A percentile compares a stretch with the other conserved stretches of the same genome.
These are phyloP conservation scores for Zoysia pacifica DNA, from an alignment of 176 grass and related monocot species.

Conservation along the genomic window DNA sequence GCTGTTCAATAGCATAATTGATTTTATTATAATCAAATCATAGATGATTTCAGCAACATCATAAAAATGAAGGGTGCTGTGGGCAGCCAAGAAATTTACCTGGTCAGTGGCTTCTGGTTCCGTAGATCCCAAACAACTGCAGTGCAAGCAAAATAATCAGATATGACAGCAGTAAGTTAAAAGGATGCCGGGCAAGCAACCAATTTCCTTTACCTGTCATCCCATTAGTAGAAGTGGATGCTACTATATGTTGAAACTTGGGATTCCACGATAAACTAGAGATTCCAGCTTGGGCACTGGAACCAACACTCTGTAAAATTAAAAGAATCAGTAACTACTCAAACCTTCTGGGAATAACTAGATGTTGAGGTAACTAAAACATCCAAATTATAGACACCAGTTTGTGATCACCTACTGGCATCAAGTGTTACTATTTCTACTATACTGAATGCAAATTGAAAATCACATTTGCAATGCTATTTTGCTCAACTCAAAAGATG, in stretches of 20 bases:
- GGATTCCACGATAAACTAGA: slow-evolving; percentile 95
- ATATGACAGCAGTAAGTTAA: neutral
- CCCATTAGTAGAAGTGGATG: slow-evolving; percentile 88
- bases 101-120: slow-evolving; percentile 80
- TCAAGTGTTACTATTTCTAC: slow-evolving; percentile 9
- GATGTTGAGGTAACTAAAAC: neutral
- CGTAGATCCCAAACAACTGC: slow-evolving; percentile 99
- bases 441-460: neutral
- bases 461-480: slow-evolving; percentile 13
- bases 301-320: slow-evolving; percentile 75
- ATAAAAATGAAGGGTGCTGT: slow-evolving; percentile 24
- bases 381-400: neutral
- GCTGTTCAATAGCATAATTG: slow-evolving; percentile 48
- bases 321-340: slow-evolving; percentile 20
- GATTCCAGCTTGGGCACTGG: slow-evolving; percentile 82
- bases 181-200: slow-evolving; percentile 10
- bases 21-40: slow-evolving; percentile 31
- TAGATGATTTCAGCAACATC: neutral
- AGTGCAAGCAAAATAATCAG: slow-evolving; percentile 43
- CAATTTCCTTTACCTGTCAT: slow-evolving; percentile 63
- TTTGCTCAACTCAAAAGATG: slow-evolving; percentile 1
- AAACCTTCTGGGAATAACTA: slow-evolving; percentile 31
- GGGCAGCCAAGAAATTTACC: slow-evolving; percentile 48
- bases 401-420: neutral
- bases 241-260: slow-evolving; percentile 93